Evolutionary conservation across 495 filamentous ascomycete species (phyloP), one percentile per base, ranked within the genome.

Genomic region (Penicillium ochrochloron): DNA sequence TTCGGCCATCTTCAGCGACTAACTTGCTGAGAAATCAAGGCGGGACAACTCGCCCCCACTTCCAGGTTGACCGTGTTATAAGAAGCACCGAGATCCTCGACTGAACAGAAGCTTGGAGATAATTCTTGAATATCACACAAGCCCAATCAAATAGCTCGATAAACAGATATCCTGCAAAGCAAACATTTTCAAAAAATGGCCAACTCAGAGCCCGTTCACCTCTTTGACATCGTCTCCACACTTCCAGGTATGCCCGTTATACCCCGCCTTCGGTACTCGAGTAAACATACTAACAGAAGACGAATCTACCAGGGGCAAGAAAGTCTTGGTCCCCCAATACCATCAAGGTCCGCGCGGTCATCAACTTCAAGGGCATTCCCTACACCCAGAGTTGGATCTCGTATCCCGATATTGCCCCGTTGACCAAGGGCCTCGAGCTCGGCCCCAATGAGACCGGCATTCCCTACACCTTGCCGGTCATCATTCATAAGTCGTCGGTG

Each of bases 291-390:
- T 42, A 41, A 39, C 19, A 48, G 29, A 21, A 1, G 2, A 14
- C 25, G 14, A 44, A 3, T 6, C 48, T 67, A 66, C 39, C n/a
- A 81, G 77, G 72, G 5, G 5, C 72, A 19, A 48, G 55, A 1
- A 77, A 78, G 58, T 75, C 77, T 67, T 80, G 78, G 78, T 80
- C 78, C 27, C 71, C 73, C 0, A 80, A 79, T 58, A 80, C 78
- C 19, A 64, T 77, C 33, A 76, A 75, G 61, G 75, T 74, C 15
- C 73, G 78, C n/a, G 55, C 73, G 19, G 70, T 74, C 12, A 66
- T 80, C 12, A 81, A 81, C 67, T 79, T 74, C 72, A 81, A 81
- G 55, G 63, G 67, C 1, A 76, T 79, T 57, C 76, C 73, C 12
- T 80, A 79, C 63, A 80, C 77, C 12, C 73, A 81, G 61, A 74